Base-by-base conservation (phyloP, 345 rosid species). In the Eucalyptus cloeziana region DNA sequence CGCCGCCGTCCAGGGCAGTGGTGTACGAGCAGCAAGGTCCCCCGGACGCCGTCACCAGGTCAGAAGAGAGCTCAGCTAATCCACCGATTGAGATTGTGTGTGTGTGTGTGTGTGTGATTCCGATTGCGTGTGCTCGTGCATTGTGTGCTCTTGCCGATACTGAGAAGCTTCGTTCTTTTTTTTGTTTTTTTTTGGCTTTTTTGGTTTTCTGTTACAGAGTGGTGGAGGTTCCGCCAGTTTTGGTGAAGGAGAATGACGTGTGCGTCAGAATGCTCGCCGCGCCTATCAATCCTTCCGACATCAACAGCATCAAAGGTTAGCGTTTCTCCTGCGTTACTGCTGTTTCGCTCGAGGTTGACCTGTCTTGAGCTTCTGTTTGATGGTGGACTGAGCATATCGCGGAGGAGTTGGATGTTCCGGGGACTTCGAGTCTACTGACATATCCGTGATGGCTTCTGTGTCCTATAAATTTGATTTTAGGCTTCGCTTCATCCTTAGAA, bases 241-340 rank as follows among this genome's bases (percentile, higher is more conserved):
- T 94, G 93, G 94, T 96, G 88, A 96, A 93, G 94, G 97, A 93
- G 88, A 93, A 93, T 47, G 96, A 96, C 88, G 96, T 95, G 62
- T 97, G 99, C 88, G 97, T 96, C 86, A 96, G 92, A 90, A 97
- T 97, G 99, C 92, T 97, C 62, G 99, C 98, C 56, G 91, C 97
- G 88, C 99, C 99, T 16, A 95, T 97, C 88, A 97, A 97, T 91
- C 99, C 99, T 16, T 96, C 99, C 25, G 99, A 96, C 92, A 94
- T 97, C 52, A 97, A 97, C 88, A 92, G 99, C 64, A 97, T 97
- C 54, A 95, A 97, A 95, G 99, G 99, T 95, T 86, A 8, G 44
- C 7, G 33, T 52, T 80, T 62, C 8, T 62, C 3, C 71, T 15
- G 49, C 13, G 16, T 62, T 62, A 30, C 71, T 62, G 71, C 71